Evolutionary conservation across 805 yeast genomes (phyloP).

Genomic region (Lipomyces oligophaga): DNA sequence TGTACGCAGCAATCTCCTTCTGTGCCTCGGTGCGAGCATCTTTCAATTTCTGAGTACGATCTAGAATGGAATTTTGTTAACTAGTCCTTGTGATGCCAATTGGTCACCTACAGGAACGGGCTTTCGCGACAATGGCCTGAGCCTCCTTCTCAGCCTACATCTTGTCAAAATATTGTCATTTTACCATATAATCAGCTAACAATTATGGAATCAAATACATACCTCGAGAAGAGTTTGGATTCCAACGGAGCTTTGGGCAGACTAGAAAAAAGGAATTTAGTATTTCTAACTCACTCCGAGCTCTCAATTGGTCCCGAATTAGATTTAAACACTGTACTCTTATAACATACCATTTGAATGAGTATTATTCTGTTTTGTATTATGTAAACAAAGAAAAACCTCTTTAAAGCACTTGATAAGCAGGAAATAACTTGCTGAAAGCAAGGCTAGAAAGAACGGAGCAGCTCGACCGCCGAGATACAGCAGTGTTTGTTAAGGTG

Average conservation of each 20-base stretch:
- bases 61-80: conserved; percentile 34
- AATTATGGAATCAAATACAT: too few relatives aligned
- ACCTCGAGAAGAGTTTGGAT: conserved; percentile 66
- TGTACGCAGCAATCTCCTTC: conserved; percentile 81
- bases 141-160: conserved; percentile 89
- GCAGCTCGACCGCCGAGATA: too few relatives aligned
- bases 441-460: not conserved
- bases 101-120: conserved; percentile 67
- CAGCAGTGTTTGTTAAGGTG: too few relatives aligned
- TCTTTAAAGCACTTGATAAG: not conserved
- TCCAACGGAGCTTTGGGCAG: conserved; percentile 51
- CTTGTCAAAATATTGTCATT: not conserved
- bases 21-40: conserved; percentile 94
- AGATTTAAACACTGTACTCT: too few relatives aligned
- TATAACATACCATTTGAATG: not conserved
- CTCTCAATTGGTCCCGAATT: too few relatives aligned
- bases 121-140: conserved; percentile 90
- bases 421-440: not conserved
- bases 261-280: conserved; percentile 31
- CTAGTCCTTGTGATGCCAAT: too few relatives aligned
- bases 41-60: conserved; percentile 82
- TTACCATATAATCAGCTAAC: not conserved
- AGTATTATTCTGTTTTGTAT: not conserved
- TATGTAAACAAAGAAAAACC: not conserved
- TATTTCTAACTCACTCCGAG: not conserved